A percentile compares a stretch with the other conserved stretches of the same genome.
These are phyloP conservation scores for Cyberlindnera americana DNA, from an alignment of 805 yeast genomes.

Conservation along the genomic window DNA sequence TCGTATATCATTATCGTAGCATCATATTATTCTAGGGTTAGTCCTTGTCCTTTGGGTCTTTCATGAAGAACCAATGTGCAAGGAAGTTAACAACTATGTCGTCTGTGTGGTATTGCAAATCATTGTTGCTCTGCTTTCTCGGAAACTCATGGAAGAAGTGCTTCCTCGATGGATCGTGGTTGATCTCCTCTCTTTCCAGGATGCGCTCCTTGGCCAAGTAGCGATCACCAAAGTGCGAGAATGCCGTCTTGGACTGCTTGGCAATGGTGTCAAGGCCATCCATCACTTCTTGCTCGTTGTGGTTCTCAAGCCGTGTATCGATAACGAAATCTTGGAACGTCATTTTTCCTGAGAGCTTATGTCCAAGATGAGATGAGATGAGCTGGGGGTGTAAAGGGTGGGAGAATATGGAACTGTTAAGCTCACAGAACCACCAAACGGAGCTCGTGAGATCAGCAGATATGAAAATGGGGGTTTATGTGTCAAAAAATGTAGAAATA, in stretches of 20 bases:
- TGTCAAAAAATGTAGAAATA: no score
- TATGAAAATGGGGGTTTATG: no score
- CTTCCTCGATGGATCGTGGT: conserved; percentile 16
- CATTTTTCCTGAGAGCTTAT: not conserved
- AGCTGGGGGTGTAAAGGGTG: not conserved
- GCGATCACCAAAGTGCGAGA: conserved; percentile 2
- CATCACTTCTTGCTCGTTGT: conserved; percentile 9
- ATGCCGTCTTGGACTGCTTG: not conserved
- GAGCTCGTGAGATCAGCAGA: no score
- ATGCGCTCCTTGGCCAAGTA: conserved; percentile 15
- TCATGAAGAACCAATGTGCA: conserved; percentile 24
- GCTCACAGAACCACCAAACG: no score
- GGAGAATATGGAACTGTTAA: not conserved
- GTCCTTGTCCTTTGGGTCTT: conserved; percentile 14
- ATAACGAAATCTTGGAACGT: conserved; percentile 24
- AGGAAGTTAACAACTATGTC: conserved; percentile 27
- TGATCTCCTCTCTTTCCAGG: conserved; percentile 14
- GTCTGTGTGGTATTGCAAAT: conserved; percentile 27
- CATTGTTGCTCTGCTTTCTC: conserved; percentile 26
- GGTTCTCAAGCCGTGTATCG: conserved; percentile 19
- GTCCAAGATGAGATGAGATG: no score
- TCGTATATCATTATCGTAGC: no score
- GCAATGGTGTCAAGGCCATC: conserved; percentile 8
- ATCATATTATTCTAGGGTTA: not conserved
- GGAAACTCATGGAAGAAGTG: conserved; percentile 29